These are phyloP conservation scores for Bipolaris cookei DNA, from an alignment of 2,329 filamentous ascomycete genomes.

Conservation along the genomic window DNA sequence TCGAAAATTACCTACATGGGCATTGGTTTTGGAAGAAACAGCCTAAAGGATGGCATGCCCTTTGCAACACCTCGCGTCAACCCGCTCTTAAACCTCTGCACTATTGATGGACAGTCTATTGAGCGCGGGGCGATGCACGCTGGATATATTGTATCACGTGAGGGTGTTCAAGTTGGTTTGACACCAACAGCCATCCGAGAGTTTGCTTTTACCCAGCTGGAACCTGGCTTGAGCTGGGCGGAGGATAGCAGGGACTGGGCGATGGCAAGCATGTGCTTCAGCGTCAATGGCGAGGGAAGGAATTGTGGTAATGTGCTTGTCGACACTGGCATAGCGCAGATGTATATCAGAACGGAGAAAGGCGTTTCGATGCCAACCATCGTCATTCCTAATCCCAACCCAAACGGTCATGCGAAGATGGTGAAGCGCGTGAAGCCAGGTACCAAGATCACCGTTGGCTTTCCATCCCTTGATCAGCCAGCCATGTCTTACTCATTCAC, in stretches of 20 bases:
- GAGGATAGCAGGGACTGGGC: constrained; percentile 44
- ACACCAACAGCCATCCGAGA: constrained; percentile 28
- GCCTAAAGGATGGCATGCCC: constrained; percentile 36
- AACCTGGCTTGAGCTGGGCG: constrained; percentile 36
- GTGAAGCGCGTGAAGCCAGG: constrained; percentile 42
- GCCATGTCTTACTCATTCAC: constrained; percentile 34
- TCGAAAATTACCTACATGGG: constrained; percentile 47
- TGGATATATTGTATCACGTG: constrained; percentile 42
- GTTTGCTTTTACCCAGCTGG: constrained; percentile 34
- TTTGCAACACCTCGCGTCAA: constrained; percentile 40
- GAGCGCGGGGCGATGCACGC: constrained; percentile 16
- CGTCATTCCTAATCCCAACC: constrained; percentile 42
- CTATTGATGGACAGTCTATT: constrained; percentile 31
- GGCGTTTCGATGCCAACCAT: constrained; percentile 37
- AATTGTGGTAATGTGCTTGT: constrained; percentile 39
- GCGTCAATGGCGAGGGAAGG: constrained; percentile 26
- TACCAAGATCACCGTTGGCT: constrained; percentile 36
- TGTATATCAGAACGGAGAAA: constrained; percentile 44
- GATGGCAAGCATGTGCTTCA: constrained; percentile 43
- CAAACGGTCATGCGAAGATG: constrained; percentile 30
- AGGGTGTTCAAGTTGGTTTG: constrained; percentile 41
- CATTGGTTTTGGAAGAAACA: constrained; percentile 45
- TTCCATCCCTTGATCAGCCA: constrained; percentile 25
- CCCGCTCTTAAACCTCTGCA: constrained; percentile 45
- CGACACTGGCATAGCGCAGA: constrained; percentile 45